phyloP scores from a whole-genome alignment of 768 basidiomycete genomes.

The Xanthoconium stramineum region DNA sequence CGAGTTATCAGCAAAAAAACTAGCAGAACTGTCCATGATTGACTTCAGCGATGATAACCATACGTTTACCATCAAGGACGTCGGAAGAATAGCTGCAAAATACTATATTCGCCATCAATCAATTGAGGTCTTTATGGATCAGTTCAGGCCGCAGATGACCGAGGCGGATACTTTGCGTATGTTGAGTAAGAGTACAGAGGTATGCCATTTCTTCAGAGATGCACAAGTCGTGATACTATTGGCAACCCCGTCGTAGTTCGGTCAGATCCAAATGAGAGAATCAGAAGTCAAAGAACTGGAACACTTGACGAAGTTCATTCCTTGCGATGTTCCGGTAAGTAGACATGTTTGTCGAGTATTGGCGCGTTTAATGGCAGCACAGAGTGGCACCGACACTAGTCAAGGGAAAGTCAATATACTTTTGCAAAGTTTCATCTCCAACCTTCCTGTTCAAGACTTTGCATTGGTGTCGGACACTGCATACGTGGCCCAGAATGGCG shows the following conservation, averaged over 20 bases:
- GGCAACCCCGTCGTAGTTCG: constrained; percentile 55
- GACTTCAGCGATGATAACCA: constrained; percentile 58
- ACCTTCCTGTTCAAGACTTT: constrained; percentile 83
- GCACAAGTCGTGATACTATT: neutral
- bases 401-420: constrained; percentile 93
- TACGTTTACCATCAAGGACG: constrained; percentile 73
- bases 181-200: constrained; percentile 90
- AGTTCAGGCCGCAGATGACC: constrained; percentile 79
- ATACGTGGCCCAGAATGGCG: constrained; percentile 93
- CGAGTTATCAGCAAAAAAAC: constrained; percentile 56
- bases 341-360: neutral
- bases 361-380: neutral
- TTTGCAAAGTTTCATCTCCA: constrained; percentile 86
- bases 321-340: constrained; percentile 77
- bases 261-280: constrained; percentile 93
- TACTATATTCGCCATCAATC: constrained; percentile 90
- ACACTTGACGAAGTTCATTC: constrained; percentile 59
- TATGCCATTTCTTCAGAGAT: constrained; percentile 28
- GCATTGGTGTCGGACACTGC: constrained; percentile 93
- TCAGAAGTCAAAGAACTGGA: constrained; percentile 84
- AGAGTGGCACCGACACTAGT: constrained; percentile 65
- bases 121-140: constrained; percentile 80
- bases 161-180: constrained; percentile 89
- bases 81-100: constrained; percentile 94
- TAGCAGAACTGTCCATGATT: constrained; percentile 79